phyloP scores from a whole-genome alignment of 2,329 filamentous ascomycete species.

The Ambrosiella xylebori region DNA sequence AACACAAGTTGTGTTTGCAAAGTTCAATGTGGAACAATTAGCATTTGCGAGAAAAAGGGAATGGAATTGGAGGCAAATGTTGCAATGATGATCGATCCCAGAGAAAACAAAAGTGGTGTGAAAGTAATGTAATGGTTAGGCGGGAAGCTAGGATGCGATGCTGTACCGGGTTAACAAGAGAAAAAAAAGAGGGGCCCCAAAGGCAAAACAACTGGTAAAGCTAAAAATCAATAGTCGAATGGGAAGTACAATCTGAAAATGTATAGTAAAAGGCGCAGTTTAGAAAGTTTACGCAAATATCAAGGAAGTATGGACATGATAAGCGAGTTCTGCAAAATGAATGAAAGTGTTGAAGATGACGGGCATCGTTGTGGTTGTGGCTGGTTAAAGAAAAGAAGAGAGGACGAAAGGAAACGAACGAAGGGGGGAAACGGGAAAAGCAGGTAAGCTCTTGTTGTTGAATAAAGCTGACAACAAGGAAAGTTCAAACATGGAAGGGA shows the following conservation, averaged over 20 bases:
- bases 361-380: not conserved
- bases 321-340: not conserved
- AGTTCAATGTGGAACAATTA: not conserved
- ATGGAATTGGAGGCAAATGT: not conserved
- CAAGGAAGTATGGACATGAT: not conserved
- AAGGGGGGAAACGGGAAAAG: not conserved
- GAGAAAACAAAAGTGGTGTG: not conserved
- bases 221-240: not conserved
- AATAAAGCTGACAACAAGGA: not conserved
- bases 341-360: not conserved
- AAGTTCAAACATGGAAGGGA: not conserved
- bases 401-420: not conserved
- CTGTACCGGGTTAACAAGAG: not conserved
- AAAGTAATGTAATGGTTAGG: not conserved
- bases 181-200: not conserved
- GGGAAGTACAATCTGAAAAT: not conserved
- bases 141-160: not conserved
- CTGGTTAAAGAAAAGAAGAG: not conserved
- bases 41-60: not conserved
- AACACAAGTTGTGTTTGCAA: not conserved
- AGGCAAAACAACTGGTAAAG: not conserved
- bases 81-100: not conserved
- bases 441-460: not conserved
- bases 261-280: not conserved
- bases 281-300: not conserved